These are phyloP conservation scores for Fusarium sp. DNA, from an alignment of 2,329 filamentous ascomycete species.

Conservation along the genomic window DNA sequence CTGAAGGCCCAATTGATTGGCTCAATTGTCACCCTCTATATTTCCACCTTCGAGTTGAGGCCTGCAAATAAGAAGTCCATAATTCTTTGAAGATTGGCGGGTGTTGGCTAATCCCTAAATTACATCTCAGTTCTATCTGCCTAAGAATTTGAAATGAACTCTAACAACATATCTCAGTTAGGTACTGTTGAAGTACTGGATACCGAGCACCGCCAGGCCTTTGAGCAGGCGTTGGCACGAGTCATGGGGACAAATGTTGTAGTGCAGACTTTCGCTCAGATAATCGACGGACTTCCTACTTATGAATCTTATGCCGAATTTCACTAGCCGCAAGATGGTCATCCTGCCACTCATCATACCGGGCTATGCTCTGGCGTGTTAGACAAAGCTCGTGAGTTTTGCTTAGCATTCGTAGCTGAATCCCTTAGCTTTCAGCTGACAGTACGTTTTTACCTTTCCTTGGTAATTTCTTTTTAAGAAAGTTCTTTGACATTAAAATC, in stretches of 20 bases:
- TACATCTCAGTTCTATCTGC: too few relatives aligned
- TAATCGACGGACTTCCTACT: conserved; percentile 25
- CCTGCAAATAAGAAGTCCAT: too few relatives aligned
- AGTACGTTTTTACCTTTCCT: background rate
- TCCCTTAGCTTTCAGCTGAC: background rate
- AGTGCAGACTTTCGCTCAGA: conserved; percentile 11
- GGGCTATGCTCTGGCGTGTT: conserved; percentile 10
- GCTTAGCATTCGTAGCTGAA: background rate
- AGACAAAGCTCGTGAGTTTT: background rate
- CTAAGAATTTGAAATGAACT: background rate
- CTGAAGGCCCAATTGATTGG: too few relatives aligned
- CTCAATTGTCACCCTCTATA: too few relatives aligned
- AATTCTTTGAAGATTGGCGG: too few relatives aligned
- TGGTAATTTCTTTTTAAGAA: background rate
- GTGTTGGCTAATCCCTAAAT: too few relatives aligned
- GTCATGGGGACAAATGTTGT: background rate
- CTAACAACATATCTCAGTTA: background rate
- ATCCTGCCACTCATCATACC: background rate
- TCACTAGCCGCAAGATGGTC: background rate
- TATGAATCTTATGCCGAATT: background rate
- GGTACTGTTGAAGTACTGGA: background rate
- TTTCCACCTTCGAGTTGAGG: too few relatives aligned
- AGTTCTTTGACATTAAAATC: background rate
- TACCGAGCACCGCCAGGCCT: background rate
- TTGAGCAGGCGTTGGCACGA: background rate